Base-by-base conservation (phyloP, 2,329 filamentous ascomycete genomes). In the Penicillium hordei region DNA sequence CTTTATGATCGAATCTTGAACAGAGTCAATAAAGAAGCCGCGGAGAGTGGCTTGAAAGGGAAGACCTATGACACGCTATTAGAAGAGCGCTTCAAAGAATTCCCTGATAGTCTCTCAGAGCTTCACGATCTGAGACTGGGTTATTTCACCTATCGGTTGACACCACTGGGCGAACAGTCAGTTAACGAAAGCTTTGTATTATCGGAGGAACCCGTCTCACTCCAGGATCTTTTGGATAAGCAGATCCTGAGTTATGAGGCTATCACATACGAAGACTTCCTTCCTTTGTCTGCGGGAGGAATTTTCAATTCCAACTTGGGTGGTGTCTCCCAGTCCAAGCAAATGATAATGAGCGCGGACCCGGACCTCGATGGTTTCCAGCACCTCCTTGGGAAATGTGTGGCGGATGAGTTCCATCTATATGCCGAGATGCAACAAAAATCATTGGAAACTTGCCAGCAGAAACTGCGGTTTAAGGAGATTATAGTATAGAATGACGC, bases 251-350 rank as follows among this genome's bases (percentile, higher is more conserved):
- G 71, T 39, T 72, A 70, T 5, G 64, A 74, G 3, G 79, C 82
- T 2, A 75, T 83, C 19, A 82, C 77, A 0, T 84, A 84, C 55
- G 82, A 84, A 57, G 82, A 83, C 53, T 84, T 83, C 48, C 68
- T 84, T 4, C 82, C 82, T 0, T 66, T 84, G 2, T 82, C 79
- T 1, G 82, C 81, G 0, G 81, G 79, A 0, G 81, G 81, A 0
- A 83, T 83, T 39, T 82, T 82, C 59, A 75, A 75, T 39, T 81
- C 78, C 0, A 82, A 81, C 21, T 63, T 80, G 1, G 63, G 63
- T 2, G 61, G 46, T 9, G 48, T 51, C 1, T 65, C 64, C 2
- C 50, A 60, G 27, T 63, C 69, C 9, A 65, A 63, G 31, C 61
- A 65, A 48, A 51, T 69, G 10, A 65, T 69, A 19, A 64, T 63